Evolutionary conservation across 495 filamentous ascomycete species (phyloP).

Genomic region (Immersiella caudata): DNA sequence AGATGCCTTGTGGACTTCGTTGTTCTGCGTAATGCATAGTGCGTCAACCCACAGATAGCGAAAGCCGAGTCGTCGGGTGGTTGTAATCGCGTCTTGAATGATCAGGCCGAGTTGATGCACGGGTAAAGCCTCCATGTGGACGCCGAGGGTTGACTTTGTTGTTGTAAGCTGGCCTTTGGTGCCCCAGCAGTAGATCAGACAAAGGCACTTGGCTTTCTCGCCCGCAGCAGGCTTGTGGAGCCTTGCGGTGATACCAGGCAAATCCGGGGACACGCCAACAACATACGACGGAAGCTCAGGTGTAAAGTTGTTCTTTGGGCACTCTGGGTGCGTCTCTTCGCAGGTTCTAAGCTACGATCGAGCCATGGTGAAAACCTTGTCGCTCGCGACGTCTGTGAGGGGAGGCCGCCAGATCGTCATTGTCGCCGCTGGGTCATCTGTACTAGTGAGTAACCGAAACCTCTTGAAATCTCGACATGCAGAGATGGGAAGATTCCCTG

Average conservation of each 20-base stretch:
- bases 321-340: not conserved
- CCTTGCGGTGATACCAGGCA: not conserved
- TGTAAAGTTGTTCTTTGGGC: not conserved
- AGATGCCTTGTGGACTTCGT: not conserved
- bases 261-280: not conserved
- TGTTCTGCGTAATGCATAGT: constrained; percentile 30
- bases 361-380: not conserved
- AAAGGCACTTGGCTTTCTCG: not conserved
- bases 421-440: not conserved
- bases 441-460: not conserved
- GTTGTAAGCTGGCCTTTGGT: not conserved
- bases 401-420: not conserved
- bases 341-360: not conserved
- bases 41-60: constrained; percentile 32
- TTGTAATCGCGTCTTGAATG: constrained; percentile 29
- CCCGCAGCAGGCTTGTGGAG: not conserved
- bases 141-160: not conserved
- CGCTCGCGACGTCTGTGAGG: not conserved
- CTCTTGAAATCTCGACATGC: too few species aligned
- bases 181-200: not conserved
- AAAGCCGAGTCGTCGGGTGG: constrained; percentile 21
- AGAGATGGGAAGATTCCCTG: not conserved
- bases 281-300: not conserved
- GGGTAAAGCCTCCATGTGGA: not conserved
- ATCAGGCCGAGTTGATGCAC: not conserved